Evolutionary conservation across 768 basidiomycete species (phyloP).

Genomic region (Leucosporidium yakuticum): DNA sequence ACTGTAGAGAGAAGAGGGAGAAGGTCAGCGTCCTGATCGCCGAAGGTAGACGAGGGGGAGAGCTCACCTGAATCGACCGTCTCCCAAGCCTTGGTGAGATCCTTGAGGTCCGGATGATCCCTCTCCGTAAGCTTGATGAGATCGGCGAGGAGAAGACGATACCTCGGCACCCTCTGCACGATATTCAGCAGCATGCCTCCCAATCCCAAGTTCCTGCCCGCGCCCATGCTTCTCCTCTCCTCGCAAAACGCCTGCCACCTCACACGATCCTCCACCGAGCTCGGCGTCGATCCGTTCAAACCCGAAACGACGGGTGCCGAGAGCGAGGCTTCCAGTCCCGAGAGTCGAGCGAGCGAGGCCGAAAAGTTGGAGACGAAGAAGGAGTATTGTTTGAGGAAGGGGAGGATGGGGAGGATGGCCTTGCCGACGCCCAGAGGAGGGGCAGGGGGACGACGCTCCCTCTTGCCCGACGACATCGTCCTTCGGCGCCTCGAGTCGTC

Average conservation of each 20-base stretch:
- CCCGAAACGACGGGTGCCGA: background rate
- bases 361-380: conserved; percentile 38
- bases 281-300: conserved; percentile 1
- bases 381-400: conserved; percentile 38
- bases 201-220: conserved; percentile 28
- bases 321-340: conserved; percentile 13
- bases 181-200: conserved; percentile 34
- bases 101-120: conserved; percentile 26
- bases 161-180: conserved; percentile 39
- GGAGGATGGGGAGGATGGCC: conserved; percentile 32
- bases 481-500: background rate
- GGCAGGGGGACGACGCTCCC: background rate
- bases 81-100: conserved; percentile 22
- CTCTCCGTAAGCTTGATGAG: conserved; percentile 31
- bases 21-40: background rate
- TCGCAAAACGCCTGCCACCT: conserved; percentile 12
- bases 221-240: conserved; percentile 2
- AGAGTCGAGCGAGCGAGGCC: conserved; percentile 19
- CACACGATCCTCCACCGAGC: background rate
- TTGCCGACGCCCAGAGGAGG: conserved; percentile 23
- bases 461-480: background rate
- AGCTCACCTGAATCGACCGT: conserved; percentile 33
- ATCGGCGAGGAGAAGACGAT: conserved; percentile 32
- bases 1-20: conserved; percentile 5
- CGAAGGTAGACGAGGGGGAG: background rate